Evolutionary conservation across 108 stramenopile genomes (phyloP).

Genomic region (Nitzschia inconspicua): DNA sequence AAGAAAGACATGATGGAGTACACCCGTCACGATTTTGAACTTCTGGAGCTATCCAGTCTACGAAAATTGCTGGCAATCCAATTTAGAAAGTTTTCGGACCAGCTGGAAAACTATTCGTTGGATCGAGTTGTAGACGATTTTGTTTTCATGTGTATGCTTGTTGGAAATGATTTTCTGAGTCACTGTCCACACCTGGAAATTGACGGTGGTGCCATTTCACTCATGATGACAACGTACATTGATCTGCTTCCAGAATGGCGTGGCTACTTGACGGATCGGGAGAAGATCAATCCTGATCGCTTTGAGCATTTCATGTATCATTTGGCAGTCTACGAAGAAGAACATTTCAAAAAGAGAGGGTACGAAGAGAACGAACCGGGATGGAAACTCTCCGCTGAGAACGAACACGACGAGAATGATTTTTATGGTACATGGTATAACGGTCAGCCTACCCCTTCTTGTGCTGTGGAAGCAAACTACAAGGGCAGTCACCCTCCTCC

Average conservation of each 20-base stretch:
- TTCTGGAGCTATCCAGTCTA: conserved; percentile 80
- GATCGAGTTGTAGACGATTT: conserved; percentile 96
- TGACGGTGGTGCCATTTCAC: conserved; percentile 87
- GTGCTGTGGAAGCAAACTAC: conserved; percentile 58
- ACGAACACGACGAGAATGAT: conserved; percentile 67
- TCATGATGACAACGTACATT: conserved; percentile 92
- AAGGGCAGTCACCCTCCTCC: conserved; percentile 40
- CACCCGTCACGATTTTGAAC: conserved; percentile 90
- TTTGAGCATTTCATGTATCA: conserved; percentile 92
- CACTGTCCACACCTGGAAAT: conserved; percentile 94
- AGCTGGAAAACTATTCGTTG: conserved; percentile 57
- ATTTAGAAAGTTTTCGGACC: conserved; percentile 78
- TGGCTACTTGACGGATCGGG: conserved; percentile 90
- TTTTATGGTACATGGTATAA: conserved; percentile 78
- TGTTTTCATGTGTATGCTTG: conserved; percentile 97
- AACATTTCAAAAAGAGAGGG: conserved; percentile 88
- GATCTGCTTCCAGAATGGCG: conserved; percentile 88
- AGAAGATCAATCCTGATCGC: conserved; percentile 83
- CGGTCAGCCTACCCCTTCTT: conserved; percentile 56
- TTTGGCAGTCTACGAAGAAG: conserved; percentile 86
- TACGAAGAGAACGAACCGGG: conserved; percentile 91
- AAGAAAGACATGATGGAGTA: conserved; percentile 96
- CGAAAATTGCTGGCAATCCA: conserved; percentile 90
- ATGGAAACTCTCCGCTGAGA: conserved; percentile 67
- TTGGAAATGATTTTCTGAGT: conserved; percentile 98